phyloP scores from a whole-genome alignment of 768 basidiomycete species.

The Cystobasidium ongulense region DNA sequence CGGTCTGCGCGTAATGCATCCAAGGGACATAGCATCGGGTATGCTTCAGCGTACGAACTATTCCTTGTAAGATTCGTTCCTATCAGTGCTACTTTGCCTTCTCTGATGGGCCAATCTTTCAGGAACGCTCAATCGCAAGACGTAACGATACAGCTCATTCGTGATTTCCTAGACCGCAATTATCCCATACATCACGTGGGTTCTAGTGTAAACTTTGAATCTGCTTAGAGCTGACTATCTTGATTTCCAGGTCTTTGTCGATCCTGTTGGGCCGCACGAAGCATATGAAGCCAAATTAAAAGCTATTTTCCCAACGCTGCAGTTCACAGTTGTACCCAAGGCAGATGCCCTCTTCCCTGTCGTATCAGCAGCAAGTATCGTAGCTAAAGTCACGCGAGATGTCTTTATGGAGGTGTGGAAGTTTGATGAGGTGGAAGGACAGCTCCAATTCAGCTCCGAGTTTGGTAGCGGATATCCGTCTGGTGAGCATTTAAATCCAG shows the following conservation, averaged over 20 bases:
- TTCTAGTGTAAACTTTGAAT: background rate
- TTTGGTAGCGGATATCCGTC: conserved; percentile 87
- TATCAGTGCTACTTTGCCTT: no score
- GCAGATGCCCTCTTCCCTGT: conserved; percentile 96
- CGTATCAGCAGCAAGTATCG: conserved; percentile 94
- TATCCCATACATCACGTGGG: conserved; percentile 68
- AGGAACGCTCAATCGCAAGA: conserved; percentile 74
- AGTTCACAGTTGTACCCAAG: conserved; percentile 81
- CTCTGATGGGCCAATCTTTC: background rate
- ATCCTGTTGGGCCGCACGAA: conserved; percentile 79
- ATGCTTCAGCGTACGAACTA: conserved; percentile 77
- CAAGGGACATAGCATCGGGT: conserved; percentile 78
- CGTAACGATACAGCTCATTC: conserved; percentile 80
- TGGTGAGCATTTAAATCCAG: conserved; percentile 49
- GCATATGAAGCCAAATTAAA: conserved; percentile 79
- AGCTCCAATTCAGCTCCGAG: conserved; percentile 17
- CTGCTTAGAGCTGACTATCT: background rate
- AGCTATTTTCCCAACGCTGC: conserved; percentile 64
- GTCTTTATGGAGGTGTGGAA: conserved; percentile 78
- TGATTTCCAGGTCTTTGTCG: conserved; percentile 70
- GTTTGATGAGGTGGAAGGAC: conserved; percentile 49
- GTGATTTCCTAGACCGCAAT: conserved; percentile 69
- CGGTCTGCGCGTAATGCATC: conserved; percentile 56
- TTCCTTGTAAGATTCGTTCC: conserved; percentile 53
- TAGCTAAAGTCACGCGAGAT: conserved; percentile 92